Evolutionary conservation across 1,284 basidiomycete genomes (phyloP).

Genomic region (Ganoderma leucocontextum): DNA sequence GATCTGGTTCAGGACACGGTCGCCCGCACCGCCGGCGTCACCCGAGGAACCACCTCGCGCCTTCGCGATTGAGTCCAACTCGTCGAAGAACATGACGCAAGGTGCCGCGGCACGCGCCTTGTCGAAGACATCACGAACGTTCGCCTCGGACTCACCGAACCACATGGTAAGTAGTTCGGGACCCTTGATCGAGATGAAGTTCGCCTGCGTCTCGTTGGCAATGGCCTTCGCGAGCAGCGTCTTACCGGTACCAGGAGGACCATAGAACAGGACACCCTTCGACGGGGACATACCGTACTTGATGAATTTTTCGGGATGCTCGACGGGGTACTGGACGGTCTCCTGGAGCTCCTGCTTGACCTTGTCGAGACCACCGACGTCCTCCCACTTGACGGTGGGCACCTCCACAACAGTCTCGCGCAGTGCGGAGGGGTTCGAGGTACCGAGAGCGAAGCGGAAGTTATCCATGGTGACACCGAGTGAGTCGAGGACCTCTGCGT

Average conservation of each 20-base stretch:
- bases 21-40: constrained; percentile 94
- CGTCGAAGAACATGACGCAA: constrained; percentile 99
- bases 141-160: constrained; percentile 99
- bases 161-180: constrained; percentile 99
- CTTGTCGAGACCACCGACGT: constrained; percentile 99
- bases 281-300: constrained; percentile 99
- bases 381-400: constrained; percentile 97
- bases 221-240: constrained; percentile 96
- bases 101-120: constrained; percentile 99
- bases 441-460: constrained; percentile 95
- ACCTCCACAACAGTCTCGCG: constrained; percentile 98
- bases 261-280: constrained; percentile 98
- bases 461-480: constrained; percentile 98
- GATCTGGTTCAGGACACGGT: constrained; percentile 97
- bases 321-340: constrained; percentile 99
- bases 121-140: constrained; percentile 99
- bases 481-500: constrained; percentile 95
- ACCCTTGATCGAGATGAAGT: constrained; percentile 97
- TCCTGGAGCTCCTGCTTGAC: constrained; percentile 99
- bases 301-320: constrained; percentile 99
- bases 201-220: constrained; percentile 99
- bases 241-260: constrained; percentile 97
- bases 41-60: constrained; percentile 86
- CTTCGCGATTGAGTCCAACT: constrained; percentile 98
- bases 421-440: constrained; percentile 95